Evolutionary conservation across 768 basidiomycete genomes (phyloP), one percentile per base, ranked within the genome.

Genomic region (Boletellus ananas): DNA sequence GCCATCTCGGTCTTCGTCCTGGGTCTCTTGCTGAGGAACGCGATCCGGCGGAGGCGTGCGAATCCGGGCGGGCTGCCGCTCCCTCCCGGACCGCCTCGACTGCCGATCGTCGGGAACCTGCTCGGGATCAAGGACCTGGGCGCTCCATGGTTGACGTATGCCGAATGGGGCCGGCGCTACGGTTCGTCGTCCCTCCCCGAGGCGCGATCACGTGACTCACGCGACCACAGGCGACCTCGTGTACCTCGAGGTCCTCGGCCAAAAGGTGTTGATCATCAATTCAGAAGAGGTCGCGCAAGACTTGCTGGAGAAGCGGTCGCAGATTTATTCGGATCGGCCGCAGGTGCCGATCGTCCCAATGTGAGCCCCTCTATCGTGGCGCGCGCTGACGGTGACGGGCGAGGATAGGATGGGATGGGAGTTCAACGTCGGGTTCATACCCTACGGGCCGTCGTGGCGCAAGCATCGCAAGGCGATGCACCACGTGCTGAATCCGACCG

Each of bases 71-170:
- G 61, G 7, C 46, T 63, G 3, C 60, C 58, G 7, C 40, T 73
- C 12, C 76, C 75, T n/a, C 76, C 75, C 17, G 75, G 76, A 12
- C 74, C 76, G 7, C 65, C 58, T 33, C 64, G 65, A 31, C 57
- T 71, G n/a, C 75, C 75, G 27, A 38, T 77, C n/a, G 54, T 78
- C 17, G 76, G 72, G 34, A 77, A 76, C 50, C 49, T 77, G 6
- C 56, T 75, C 6, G 72, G 74, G 43, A 72, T 77, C 67, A 65
- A 67, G 35, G 58, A 60, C 29, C 66, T 74, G 33, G 71, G 73
- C 12, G 53, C 52, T 0, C 64, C 56, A 31, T 77, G 73, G 73
- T 36, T 72, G 12, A 73, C 69, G 6, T 73, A 71, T 42, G 61
- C 70, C 9, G 66, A 69, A 35, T 76, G 76, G 75, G 72, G 70